Evolutionary conservation across 768 basidiomycete genomes (phyloP), one percentile per base, ranked within the genome.

Genomic region (Collybiopsis confluens): DNA sequence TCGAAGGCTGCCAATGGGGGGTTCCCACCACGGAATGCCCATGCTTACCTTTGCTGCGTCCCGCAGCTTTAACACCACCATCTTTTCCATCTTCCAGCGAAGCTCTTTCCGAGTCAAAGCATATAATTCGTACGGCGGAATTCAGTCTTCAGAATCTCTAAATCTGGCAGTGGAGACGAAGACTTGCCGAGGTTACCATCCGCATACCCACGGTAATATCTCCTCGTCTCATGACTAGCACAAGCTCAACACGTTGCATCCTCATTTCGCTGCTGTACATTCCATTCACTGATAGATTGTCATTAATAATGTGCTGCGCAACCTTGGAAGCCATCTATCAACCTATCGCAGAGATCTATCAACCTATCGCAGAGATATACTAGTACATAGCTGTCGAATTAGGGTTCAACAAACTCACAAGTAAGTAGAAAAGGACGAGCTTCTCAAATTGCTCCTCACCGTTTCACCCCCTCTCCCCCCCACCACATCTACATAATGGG

Each of bases 341-440:
- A 47, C 24, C 28, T 26, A 46, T 46, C 47, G 16, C 18, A 48
- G n/a, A n/a, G n/a, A 47, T 47, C 47, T 37, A 48, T 48, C 45
- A 33, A 47, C 24, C 28, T 26, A 46, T 46, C 47, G 16, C 18
- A 48, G n/a, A 30, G 35, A 48, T 35, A 35, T 21, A 37, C 35
- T 37, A 13, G 45, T 46, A 46, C 45, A 46, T 46, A 46, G 37
- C 18, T 4, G 30, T 48, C 21, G 37, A 21, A 48, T 21, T 9
- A 38, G 47, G 23, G 30, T 5, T n/a, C 33, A 16, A 36, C 20
- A 26, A 20, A 11, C 7, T 47, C 21, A 4, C 46, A n/a, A n/a
- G n/a, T n/a, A n/a, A n/a, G 16, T 48, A 48, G 30, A 48, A 35
- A 48, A 48, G 30, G 18, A 5, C 4, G 9, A n/a, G 9, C 30